Evolutionary conservation across 2,329 filamentous ascomycete genomes (phyloP).

Genomic region (Beauveria sp.): DNA sequence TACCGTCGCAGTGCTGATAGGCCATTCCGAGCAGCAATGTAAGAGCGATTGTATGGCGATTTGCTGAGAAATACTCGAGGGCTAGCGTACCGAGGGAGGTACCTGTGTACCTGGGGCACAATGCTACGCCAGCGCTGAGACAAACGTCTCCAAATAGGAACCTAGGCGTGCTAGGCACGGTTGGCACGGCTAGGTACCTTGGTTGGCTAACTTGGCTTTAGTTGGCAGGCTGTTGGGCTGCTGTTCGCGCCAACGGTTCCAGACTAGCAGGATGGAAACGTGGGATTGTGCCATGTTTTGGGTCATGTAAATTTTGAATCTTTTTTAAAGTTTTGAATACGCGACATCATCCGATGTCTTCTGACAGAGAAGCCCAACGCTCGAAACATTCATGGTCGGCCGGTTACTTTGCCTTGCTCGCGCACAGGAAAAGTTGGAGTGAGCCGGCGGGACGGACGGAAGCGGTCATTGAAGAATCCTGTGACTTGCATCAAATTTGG

Average conservation of each 20-base stretch:
- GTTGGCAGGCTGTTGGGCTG: no score
- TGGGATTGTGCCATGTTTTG: neutral
- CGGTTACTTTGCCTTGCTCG: no score
- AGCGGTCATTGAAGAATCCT: neutral
- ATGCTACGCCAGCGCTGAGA: neutral
- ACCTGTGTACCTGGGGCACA: neutral
- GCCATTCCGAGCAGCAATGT: no score
- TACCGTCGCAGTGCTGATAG: neutral
- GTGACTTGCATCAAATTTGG: neutral
- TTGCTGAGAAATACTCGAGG: no score
- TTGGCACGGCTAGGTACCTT: no score
- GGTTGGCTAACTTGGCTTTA: no score
- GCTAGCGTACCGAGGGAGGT: no score
- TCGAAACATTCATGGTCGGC: no score
- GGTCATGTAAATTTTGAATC: neutral
- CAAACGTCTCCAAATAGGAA: no score
- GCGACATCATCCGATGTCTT: neutral
- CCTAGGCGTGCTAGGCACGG: no score
- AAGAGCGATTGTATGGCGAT: no score
- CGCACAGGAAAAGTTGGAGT: no score
- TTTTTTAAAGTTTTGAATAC: neutral
- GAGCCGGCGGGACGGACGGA: neutral
- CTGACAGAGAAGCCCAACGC: neutral
- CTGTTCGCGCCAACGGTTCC: neutral
- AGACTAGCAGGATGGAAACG: neutral